phyloP scores from a whole-genome alignment of 805 yeast species.

The Wickerhamomyces rabaulensis region DNA sequence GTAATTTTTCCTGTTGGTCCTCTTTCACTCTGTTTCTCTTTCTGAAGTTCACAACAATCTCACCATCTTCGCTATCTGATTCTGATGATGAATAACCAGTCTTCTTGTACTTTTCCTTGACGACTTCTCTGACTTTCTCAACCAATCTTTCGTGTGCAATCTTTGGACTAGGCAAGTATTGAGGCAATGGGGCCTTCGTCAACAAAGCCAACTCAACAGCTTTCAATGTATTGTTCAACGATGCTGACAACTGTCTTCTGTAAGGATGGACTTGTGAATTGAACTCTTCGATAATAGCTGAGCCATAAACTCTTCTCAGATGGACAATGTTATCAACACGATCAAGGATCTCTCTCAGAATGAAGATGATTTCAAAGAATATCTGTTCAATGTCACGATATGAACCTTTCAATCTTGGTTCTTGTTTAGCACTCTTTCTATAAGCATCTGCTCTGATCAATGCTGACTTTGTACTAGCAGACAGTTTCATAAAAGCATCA shows the following conservation, averaged over 20 bases:
- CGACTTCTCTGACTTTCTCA: slow-evolving; percentile 35
- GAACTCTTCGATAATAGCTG: slow-evolving; percentile 41
- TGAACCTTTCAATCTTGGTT: slow-evolving; percentile 44
- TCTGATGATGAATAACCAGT: slow-evolving; percentile 6
- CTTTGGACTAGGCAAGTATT: slow-evolving; percentile 43
- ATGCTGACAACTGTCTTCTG: slow-evolving; percentile 40
- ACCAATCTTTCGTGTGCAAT: slow-evolving; percentile 42
- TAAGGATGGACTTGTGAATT: slow-evolving; percentile 35
- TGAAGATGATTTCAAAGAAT: slow-evolving; percentile 39
- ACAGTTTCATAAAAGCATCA: slow-evolving; percentile 26
- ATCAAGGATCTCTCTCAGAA: slow-evolving; percentile 41
- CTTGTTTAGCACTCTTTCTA: slow-evolving; percentile 36
- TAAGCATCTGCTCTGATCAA: slow-evolving; percentile 36
- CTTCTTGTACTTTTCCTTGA: slow-evolving; percentile 24
- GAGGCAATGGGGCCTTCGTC: slow-evolving; percentile 44
- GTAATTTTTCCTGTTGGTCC: slow-evolving; percentile 22
- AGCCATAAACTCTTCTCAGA: slow-evolving; percentile 38
- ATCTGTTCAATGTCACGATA: slow-evolving; percentile 34
- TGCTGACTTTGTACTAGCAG: slow-evolving; percentile 34
- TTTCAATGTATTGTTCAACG: slow-evolving; percentile 33
- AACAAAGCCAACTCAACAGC: slow-evolving; percentile 39
- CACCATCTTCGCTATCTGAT: slow-evolving; percentile 24
- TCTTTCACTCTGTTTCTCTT: slow-evolving; percentile 8
- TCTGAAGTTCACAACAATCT: slow-evolving; percentile 13
- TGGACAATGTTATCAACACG: slow-evolving; percentile 41